Percentiles rank a stretch among this genome's conserved stretches.
phyloP scores from a whole-genome alignment of 768 basidiomycete genomes.

The Suillus tomentosus region DNA sequence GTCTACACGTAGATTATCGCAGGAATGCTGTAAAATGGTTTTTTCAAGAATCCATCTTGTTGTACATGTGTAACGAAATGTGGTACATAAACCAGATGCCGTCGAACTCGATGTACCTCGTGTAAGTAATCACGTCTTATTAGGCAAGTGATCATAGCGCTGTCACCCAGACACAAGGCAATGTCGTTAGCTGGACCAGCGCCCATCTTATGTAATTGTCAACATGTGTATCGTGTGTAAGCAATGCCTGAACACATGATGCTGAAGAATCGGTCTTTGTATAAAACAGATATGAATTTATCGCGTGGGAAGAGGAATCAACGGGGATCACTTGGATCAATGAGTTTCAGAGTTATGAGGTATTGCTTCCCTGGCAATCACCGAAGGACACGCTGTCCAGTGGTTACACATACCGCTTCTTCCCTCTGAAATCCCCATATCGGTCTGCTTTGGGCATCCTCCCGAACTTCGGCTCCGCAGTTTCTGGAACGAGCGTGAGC shows the following conservation, averaged over 20 bases:
- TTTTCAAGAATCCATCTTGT: not conserved
- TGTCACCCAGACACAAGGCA: not conserved
- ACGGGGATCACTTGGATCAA: not conserved
- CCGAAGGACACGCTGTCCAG: not conserved
- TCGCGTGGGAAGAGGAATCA: not conserved
- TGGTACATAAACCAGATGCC: not conserved
- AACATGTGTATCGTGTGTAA: not conserved
- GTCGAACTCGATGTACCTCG: not conserved
- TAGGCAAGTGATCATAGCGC: not conserved
- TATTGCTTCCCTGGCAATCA: not conserved
- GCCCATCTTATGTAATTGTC: not conserved
- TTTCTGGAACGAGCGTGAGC: conserved; percentile 17
- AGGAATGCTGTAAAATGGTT: not conserved
- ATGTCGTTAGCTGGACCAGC: not conserved
- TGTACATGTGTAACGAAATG: not conserved
- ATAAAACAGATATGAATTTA: not conserved
- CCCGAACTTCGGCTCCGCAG: conserved; percentile 27
- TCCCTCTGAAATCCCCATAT: conserved; percentile 31
- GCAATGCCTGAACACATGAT: conserved; percentile 3
- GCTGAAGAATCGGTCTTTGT: not conserved
- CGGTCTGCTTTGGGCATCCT: conserved; percentile 32
- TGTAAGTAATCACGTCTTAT: not conserved
- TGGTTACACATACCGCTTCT: conserved; percentile 28
- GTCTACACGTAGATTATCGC: conserved; percentile 32
- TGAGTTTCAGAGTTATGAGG: not conserved